Conservation (phyloP, 2,329 filamentous ascomycete species). For the Hypoxylon sp. region DNA sequence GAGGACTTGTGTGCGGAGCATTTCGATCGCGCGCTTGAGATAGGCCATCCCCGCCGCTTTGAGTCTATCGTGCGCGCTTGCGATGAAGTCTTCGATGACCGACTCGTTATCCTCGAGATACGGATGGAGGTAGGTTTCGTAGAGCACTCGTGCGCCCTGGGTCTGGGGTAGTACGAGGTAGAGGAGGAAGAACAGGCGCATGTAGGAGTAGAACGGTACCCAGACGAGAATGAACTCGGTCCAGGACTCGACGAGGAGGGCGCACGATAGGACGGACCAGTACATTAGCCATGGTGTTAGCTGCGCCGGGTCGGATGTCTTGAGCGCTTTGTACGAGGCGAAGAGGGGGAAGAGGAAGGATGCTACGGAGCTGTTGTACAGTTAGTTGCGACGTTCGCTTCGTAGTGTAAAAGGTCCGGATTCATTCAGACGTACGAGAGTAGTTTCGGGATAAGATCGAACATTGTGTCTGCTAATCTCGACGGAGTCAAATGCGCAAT, state of each 20-base stretch:
- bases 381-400: conserved; percentile 15
- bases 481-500: background rate
- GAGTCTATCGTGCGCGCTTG: conserved; percentile 78
- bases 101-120: conserved; percentile 87
- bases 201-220: conserved; percentile 93
- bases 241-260: conserved; percentile 85
- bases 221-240: conserved; percentile 86
- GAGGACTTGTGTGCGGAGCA: conserved; percentile 79
- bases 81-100: conserved; percentile 91
- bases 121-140: conserved; percentile 85
- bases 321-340: conserved; percentile 97
- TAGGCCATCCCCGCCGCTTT: conserved; percentile 80
- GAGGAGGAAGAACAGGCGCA: conserved; percentile 85
- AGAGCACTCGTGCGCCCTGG: conserved; percentile 88
- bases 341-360: conserved; percentile 96
- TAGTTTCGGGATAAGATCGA: conserved; percentile 70
- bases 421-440: conserved; percentile 72
- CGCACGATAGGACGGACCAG: conserved; percentile 90
- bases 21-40: conserved; percentile 74
- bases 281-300: conserved; percentile 99
- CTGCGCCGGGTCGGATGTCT: conserved; percentile 87
- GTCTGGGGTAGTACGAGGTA: conserved; percentile 98
- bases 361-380: conserved; percentile 73
- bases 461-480: conserved; percentile 55
- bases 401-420: too few relatives aligned